A percentile compares a stretch with the other conserved stretches of the same genome.
Conservation (phyloP, 1,284 basidiomycete species). For the Puccinia triticina region DNA sequence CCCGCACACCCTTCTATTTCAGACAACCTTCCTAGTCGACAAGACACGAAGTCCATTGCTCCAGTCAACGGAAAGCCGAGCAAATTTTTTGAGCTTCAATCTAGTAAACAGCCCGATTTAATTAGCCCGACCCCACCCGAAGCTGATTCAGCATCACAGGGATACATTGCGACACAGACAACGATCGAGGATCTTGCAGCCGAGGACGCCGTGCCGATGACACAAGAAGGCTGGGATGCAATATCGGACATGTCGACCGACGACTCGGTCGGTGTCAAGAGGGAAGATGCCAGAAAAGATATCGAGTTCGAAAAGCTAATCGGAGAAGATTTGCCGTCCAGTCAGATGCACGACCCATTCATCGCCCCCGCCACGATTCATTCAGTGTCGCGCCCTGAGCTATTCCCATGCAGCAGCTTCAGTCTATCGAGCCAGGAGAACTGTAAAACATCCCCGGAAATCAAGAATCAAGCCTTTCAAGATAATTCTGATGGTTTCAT, state of each 20-base stretch:
- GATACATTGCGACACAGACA: conserved; percentile 9
- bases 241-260: conserved; percentile 29
- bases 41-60: neutral
- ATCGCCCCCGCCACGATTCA: neutral
- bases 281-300: neutral
- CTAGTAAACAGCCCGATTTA: neutral
- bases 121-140: neutral
- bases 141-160: conserved; percentile 20
- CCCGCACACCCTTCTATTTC: neutral
- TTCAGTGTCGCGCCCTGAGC: neutral
- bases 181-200: conserved; percentile 30
- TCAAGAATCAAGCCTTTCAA: neutral
- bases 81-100: conserved; percentile 32
- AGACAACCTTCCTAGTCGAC: neutral
- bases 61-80: conserved; percentile 11
- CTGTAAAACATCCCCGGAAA: conserved; percentile 17
- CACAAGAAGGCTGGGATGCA: conserved; percentile 37
- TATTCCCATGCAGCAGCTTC: neutral
- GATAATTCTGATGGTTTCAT: neutral
- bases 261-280: neutral
- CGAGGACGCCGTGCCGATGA: conserved; percentile 26
- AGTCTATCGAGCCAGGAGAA: conserved; percentile 16
- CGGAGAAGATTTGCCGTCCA: conserved; percentile 35
- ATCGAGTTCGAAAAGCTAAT: conserved; percentile 27
- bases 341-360: conserved; percentile 40